phyloP scores from a whole-genome alignment of 345 rosid species.

The Clausena lansium region DNA sequence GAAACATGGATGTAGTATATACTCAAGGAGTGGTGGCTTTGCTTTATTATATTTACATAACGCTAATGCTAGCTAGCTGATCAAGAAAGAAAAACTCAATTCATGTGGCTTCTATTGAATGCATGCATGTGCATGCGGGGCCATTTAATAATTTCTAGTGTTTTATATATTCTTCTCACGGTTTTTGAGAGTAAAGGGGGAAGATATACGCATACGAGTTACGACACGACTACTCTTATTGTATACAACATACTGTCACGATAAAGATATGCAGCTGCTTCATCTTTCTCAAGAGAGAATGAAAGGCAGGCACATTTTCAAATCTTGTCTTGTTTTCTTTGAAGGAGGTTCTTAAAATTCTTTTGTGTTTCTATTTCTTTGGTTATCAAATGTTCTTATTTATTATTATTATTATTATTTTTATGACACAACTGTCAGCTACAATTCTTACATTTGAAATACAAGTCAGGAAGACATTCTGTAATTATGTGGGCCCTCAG shows the following conservation, averaged over 20 bases:
- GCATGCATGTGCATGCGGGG: too few relatives aligned
- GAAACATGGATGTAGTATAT: conserved; percentile 1
- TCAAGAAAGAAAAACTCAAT: not conserved
- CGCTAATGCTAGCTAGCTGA: too few relatives aligned
- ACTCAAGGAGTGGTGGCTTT: conserved; percentile 12
- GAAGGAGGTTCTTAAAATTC: conserved; percentile 15
- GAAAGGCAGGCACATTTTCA: not conserved
- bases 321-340: not conserved
- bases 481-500: not conserved
- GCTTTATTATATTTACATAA: not conserved
- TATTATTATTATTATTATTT: not conserved
- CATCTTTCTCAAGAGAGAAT: not conserved
- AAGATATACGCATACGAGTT: not conserved
- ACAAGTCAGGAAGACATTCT: not conserved
- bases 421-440: not conserved
- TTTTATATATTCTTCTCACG: not conserved
- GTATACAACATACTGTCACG: too few relatives aligned
- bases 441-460: not conserved
- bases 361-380: conserved; percentile 15
- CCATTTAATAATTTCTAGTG: too few relatives aligned
- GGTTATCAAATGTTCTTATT: not conserved
- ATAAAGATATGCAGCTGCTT: not conserved
- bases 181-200: not conserved
- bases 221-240: not conserved
- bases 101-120: not conserved